These are phyloP conservation scores for Chaetomium globosum DNA, from an alignment of 2,329 filamentous ascomycete genomes.

Conservation along the genomic window DNA sequence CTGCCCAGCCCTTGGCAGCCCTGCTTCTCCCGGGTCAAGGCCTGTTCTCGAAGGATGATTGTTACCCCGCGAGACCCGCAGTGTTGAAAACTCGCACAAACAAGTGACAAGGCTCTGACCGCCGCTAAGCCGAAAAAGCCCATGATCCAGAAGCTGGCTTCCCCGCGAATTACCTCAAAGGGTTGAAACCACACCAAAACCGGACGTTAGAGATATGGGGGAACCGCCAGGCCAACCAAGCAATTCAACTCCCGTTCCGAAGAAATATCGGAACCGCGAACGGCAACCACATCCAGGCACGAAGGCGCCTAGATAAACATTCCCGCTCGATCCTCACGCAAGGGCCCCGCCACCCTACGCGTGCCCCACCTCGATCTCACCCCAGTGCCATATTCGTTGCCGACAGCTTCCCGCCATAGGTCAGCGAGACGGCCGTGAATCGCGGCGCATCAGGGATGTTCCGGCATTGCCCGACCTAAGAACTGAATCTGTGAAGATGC, in stretches of 20 bases:
- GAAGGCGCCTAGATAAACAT: background rate
- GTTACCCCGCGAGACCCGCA: conserved; percentile 27
- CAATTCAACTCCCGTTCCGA: conserved; percentile 16
- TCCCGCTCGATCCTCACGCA: background rate
- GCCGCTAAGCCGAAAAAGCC: conserved; percentile 24
- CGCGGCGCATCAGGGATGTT: conserved; percentile 17
- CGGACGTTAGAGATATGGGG: background rate
- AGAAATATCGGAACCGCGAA: conserved; percentile 8
- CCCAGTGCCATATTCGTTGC: conserved; percentile 29
- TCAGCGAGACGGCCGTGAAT: conserved; percentile 20
- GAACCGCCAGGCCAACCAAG: conserved; percentile 9
- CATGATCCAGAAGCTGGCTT: conserved; percentile 17
- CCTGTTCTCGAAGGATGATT: conserved; percentile 29
- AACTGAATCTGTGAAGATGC: background rate
- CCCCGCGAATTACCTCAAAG: conserved; percentile 25
- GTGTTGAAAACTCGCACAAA: conserved; percentile 31
- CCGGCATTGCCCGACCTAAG: conserved; percentile 36
- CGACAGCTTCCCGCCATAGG: conserved; percentile 35
- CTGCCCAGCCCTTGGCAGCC: conserved; percentile 37
- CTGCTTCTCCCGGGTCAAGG: conserved; percentile 33
- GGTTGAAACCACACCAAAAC: conserved; percentile 16
- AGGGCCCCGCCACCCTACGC: conserved; percentile 3
- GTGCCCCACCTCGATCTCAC: conserved; percentile 19
- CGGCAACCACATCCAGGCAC: conserved; percentile 10
- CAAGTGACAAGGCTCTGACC: conserved; percentile 31